Percentiles rank a stretch among this genome's conserved stretches.
Evolutionary conservation across 257 asterid genomes (phyloP).

Genomic region (Lycium ferocissimum): DNA sequence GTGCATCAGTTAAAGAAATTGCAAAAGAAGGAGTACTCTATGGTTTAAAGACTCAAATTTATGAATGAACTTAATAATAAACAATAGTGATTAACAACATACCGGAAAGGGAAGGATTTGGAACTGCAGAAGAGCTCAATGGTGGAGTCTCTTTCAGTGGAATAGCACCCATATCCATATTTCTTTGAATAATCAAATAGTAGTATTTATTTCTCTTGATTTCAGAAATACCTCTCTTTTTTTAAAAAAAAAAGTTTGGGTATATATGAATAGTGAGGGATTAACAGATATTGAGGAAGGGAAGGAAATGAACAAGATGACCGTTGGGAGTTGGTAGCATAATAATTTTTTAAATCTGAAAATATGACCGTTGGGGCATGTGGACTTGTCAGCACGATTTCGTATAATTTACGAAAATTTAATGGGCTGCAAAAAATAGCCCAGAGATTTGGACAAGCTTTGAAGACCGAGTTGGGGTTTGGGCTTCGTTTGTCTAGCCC

Average conservation of each 20-base stretch:
- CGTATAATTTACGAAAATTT: neutral
- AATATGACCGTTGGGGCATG: slow-evolving; percentile 17
- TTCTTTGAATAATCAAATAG: no score
- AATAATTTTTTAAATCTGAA: no score
- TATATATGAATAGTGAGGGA: no score
- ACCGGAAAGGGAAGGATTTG: slow-evolving; percentile 54
- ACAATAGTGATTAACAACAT: slow-evolving; percentile 14
- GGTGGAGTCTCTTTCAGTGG: slow-evolving; percentile 33
- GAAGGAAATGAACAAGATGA: neutral
- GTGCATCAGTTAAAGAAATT: neutral
- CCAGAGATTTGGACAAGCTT: neutral
- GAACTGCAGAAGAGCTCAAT: slow-evolving; percentile 40
- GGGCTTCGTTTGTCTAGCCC: no score
- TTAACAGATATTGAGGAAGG: no score
- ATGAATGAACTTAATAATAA: neutral
- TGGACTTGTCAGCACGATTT: neutral
- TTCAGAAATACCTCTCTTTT: neutral
- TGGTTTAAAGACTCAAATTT: neutral
- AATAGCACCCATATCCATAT: neutral
- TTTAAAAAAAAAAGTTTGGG: neutral
- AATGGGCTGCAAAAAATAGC: neutral
- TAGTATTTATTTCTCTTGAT: no score
- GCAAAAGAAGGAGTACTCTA: neutral
- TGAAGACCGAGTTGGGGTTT: no score
- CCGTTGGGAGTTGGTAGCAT: neutral